These are phyloP conservation scores for Leccinum pseudoinsigne DNA, from an alignment of 1,284 basidiomycete species.

Conservation along the genomic window DNA sequence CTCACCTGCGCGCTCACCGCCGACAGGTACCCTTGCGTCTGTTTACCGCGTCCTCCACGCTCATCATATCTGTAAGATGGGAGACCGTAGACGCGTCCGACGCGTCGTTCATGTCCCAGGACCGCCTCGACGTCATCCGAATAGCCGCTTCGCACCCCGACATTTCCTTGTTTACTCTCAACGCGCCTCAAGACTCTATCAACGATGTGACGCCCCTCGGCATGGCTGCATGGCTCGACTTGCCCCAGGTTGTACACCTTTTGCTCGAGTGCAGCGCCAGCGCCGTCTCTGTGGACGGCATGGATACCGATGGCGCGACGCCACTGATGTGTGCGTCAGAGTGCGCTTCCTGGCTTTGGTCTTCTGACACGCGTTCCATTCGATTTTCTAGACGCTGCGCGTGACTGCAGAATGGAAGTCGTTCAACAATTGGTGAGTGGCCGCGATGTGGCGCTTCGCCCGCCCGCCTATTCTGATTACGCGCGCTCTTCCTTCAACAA, in stretches of 20 bases:
- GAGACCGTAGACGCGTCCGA: conserved; percentile 63
- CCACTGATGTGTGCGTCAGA: conserved; percentile 72
- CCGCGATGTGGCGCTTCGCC: neutral
- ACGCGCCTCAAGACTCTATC: conserved; percentile 63
- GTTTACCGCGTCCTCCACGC: neutral
- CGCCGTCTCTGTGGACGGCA: conserved; percentile 65
- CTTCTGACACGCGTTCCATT: conserved; percentile 7
- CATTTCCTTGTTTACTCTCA: conserved; percentile 64
- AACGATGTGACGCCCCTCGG: conserved; percentile 73
- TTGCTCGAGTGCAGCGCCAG: conserved; percentile 60
- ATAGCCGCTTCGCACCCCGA: conserved; percentile 52
- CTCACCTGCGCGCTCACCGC: conserved; percentile 69
- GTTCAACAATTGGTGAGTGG: conserved; percentile 59
- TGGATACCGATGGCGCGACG: conserved; percentile 70
- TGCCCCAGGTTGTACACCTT: conserved; percentile 53
- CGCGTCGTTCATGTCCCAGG: conserved; percentile 58
- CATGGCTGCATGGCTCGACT: conserved; percentile 72
- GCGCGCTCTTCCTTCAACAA: neutral
- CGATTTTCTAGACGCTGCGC: conserved; percentile 57
- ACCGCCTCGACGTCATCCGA: conserved; percentile 55
- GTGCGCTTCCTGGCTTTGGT: conserved; percentile 5
- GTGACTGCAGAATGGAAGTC: conserved; percentile 65
- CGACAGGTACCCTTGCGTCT: conserved; percentile 48
- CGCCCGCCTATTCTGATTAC: conserved; percentile 10
- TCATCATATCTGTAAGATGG: conserved; percentile 45